These are phyloP conservation scores for Solanum pennellii DNA, from an alignment of 257 asterid genomes.

Conservation along the genomic window DNA sequence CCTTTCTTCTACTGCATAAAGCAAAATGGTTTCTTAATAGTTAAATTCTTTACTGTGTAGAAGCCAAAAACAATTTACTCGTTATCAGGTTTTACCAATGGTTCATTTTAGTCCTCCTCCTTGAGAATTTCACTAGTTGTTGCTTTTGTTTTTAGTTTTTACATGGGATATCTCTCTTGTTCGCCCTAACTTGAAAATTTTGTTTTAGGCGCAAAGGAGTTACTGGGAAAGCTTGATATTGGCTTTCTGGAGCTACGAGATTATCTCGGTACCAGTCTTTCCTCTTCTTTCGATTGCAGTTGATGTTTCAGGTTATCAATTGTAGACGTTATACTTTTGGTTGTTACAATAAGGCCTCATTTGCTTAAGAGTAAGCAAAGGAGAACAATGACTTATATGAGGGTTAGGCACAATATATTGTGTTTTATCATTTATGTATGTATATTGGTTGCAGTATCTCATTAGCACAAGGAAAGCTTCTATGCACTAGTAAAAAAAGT, in stretches of 20 bases:
- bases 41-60: not conserved
- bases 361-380: not conserved
- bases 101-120: not conserved
- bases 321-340: not conserved
- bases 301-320: not conserved
- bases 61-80: not conserved
- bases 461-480: not conserved
- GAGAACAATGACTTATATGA: not conserved
- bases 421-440: not conserved
- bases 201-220: conserved; percentile 44
- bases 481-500: not conserved
- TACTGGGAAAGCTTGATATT: conserved; percentile 31
- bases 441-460: not conserved
- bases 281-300: not conserved
- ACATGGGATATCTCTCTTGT: not conserved
- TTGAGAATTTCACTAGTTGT: not conserved
- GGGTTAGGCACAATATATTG: not conserved
- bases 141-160: not conserved
- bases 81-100: not conserved
- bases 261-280: conserved; percentile 56
- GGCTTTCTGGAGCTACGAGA: conserved; percentile 49
- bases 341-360: not conserved
- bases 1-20: not conserved
- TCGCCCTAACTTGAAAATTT: not conserved
- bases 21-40: not conserved